Evolutionary conservation across 2,329 filamentous ascomycete species (phyloP).

Genomic region (Rhinocladiella mackenziei): DNA sequence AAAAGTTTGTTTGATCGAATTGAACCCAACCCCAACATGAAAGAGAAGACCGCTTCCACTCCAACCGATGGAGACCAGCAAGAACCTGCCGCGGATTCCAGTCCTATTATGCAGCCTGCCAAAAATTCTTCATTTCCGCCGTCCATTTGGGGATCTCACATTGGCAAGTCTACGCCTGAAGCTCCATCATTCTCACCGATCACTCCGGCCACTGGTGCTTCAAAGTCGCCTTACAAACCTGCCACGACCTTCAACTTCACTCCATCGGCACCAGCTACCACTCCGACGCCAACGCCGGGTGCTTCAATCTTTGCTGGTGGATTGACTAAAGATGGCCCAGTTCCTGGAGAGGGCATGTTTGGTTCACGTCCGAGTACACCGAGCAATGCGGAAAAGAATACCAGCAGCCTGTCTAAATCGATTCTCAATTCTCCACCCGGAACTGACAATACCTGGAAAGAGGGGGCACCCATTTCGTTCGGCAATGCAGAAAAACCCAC

Average conservation of each 20-base stretch:
- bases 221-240: conserved; percentile 23
- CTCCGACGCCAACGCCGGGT: conserved; percentile 13
- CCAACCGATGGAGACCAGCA: conserved; percentile 12
- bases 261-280: conserved; percentile 15
- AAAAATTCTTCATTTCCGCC: conserved; percentile 31
- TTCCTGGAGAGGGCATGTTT: conserved; percentile 32
- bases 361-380: conserved; percentile 30
- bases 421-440: conserved; percentile 26
- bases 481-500: conserved; percentile 32
- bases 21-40: conserved; percentile 20
- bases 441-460: conserved; percentile 48
- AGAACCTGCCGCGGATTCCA: conserved; percentile 9
- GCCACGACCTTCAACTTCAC: conserved; percentile 27
- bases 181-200: conserved; percentile 22
- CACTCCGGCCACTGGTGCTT: conserved; percentile 17
- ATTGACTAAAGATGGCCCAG: conserved; percentile 21
- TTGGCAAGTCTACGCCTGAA: conserved; percentile 29
- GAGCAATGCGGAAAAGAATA: conserved; percentile 22
- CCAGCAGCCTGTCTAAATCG: conserved; percentile 16
- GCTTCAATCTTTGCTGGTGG: conserved; percentile 27
- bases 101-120: conserved; percentile 34
- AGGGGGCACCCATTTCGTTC: conserved; percentile 48
- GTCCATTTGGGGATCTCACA: conserved; percentile 38
- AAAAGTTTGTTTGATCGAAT: conserved; percentile 29
- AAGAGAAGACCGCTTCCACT: conserved; percentile 5